Conservation (phyloP, 2,329 filamentous ascomycete species). For the Curvularia hawaiiensis region DNA sequence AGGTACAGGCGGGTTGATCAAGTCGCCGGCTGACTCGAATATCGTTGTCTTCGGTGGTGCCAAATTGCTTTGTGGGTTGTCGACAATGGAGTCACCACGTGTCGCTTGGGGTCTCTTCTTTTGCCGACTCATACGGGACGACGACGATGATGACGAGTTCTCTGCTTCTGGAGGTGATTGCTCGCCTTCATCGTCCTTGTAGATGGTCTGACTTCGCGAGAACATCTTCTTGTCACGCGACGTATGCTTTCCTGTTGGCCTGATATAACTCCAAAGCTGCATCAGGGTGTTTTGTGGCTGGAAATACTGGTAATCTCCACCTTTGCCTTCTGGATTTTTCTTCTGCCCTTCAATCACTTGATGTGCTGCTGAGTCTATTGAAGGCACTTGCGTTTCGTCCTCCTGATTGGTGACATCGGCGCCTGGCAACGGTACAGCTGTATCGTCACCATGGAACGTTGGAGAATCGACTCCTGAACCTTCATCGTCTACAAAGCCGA, state of each 20-base stretch:
- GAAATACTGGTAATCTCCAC: constrained; percentile 27
- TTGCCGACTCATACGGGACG: constrained; percentile 19
- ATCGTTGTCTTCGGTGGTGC: constrained; percentile 90
- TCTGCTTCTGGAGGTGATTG: constrained; percentile 13
- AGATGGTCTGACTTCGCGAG: constrained; percentile 44
- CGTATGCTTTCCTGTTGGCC: constrained; percentile 64
- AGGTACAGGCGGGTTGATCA: constrained; percentile 88
- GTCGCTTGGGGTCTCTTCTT: constrained; percentile 52
- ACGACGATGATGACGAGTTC: constrained; percentile 14
- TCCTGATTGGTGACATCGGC: constrained; percentile 71
- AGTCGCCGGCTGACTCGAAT: constrained; percentile 91
- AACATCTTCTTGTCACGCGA: constrained; percentile 70
- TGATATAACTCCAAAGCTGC: constrained; percentile 76
- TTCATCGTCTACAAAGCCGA: constrained; percentile 38
- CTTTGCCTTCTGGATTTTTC: constrained; percentile 28
- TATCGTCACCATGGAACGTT: constrained; percentile 42
- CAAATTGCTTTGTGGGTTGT: constrained; percentile 56
- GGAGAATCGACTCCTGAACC: constrained; percentile 37
- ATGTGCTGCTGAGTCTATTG: constrained; percentile 37
- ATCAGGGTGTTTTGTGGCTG: constrained; percentile 50
- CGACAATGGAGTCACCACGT: constrained; percentile 57
- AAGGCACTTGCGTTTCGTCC: constrained; percentile 55
- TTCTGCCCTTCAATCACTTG: constrained; percentile 40
- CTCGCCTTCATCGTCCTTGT: constrained; percentile 29
- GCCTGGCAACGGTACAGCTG: constrained; percentile 72